Base-by-base conservation (phyloP, 441 rosid genomes). In the Mallotus repandus region DNA sequence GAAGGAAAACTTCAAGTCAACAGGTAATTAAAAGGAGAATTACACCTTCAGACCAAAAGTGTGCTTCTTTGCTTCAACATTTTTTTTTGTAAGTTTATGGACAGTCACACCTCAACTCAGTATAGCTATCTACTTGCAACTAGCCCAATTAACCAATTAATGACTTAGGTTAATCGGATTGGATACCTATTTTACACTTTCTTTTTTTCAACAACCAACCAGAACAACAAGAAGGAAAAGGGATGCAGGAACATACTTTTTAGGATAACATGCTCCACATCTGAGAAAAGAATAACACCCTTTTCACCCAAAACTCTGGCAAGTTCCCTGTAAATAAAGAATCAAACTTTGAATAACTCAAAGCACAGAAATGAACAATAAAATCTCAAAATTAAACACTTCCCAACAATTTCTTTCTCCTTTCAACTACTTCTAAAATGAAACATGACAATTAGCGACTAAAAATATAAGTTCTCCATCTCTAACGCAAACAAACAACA, bases 231-330 rank as follows among this genome's bases (percentile, higher is more conserved):
- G 3, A 29, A 29, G 66, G 21, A 73, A 66, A 68, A 38, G 32
- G 7, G 50, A 9, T 62, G 59, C 78, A 61, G 8, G 67, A 67
- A 77, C 82, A n/a, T 82, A 90, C 99, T 80, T 87, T 88, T 93
- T 81, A 72, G 64, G 80, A 96, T 96, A 69, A 88, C 97, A 78
- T 88, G 79, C 85, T 93, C 92, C 81, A 96, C 94, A 68, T 90
- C 98, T 53, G 87, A 64, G 83, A 91, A 90, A 65, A 63, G 87
- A 35, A 88, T 78, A 69, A 70, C 66, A 5, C 94, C 97, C 83
- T 84, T 86, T 46, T 90, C 90, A 73, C 93, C 97, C 87, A 90
- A 83, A 77, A 29, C 84, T 85, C 88, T 84, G 50, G 97, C 99
- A 70, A 96, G 91, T 65, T 96, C 97, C 64, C 99, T 96, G 88